Percentiles rank a stretch among this genome's conserved stretches.
Evolutionary conservation across 1,284 basidiomycete species (phyloP).

Genomic region (Sanghuangporus baumii): DNA sequence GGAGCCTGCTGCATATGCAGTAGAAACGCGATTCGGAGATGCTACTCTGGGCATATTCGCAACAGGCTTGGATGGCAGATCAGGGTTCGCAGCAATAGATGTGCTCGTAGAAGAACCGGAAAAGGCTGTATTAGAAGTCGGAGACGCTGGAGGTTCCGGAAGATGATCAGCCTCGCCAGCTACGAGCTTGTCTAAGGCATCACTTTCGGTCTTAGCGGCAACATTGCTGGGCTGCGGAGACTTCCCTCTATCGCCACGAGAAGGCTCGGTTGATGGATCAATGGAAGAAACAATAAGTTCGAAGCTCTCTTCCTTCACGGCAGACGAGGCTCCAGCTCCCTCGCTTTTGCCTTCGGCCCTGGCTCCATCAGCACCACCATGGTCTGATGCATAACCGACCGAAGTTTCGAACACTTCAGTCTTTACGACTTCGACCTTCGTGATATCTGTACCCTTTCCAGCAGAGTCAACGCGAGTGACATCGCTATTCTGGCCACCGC

Average conservation of each 20-base stretch:
- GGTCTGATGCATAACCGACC: background rate
- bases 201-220: constrained; percentile 16
- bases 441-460: background rate
- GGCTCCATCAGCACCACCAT: background rate
- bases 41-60: constrained; percentile 33
- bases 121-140: constrained; percentile 44
- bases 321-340: background rate
- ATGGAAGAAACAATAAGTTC: constrained; percentile 7
- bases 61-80: constrained; percentile 20
- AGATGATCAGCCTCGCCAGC: constrained; percentile 40
- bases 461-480: constrained; percentile 5
- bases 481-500: constrained; percentile 15
- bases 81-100: constrained; percentile 18
- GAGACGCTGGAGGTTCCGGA: constrained; percentile 51
- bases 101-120: constrained; percentile 46
- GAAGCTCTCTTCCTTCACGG: background rate
- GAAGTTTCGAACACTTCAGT: background rate
- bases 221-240: constrained; percentile 9
- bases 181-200: constrained; percentile 12
- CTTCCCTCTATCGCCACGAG: constrained; percentile 16
- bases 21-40: constrained; percentile 82
- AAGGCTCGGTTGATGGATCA: constrained; percentile 11
- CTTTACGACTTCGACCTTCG: background rate
- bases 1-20: constrained; percentile 87
- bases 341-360: background rate